Conservation (phyloP, 805 yeast genomes). For the Debaryomyces prosopidis region DNA sequence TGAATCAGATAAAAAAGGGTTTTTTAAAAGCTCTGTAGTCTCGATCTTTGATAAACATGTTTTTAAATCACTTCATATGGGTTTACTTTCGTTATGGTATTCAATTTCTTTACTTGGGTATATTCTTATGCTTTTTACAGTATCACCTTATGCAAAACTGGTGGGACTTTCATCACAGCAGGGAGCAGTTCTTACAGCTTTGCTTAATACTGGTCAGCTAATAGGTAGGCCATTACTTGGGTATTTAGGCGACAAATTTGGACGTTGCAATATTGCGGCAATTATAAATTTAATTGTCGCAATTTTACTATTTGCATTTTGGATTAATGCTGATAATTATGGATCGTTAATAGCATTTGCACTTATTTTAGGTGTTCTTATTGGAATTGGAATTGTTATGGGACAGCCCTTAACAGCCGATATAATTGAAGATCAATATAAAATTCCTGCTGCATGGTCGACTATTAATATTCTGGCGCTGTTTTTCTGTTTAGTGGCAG, state of each 20-base stretch:
- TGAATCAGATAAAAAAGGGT: conserved; percentile 19
- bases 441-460: conserved; percentile 42
- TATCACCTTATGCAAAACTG: conserved; percentile 39
- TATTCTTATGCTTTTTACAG: conserved; percentile 33
- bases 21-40: conserved; percentile 7
- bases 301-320: conserved; percentile 32
- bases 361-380: conserved; percentile 27
- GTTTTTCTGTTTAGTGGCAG: conserved; percentile 44
- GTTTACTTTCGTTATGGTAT: conserved; percentile 32
- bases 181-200: conserved; percentile 33
- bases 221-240: conserved; percentile 55
- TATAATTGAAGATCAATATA: conserved; percentile 17
- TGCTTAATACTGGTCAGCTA: conserved; percentile 43
- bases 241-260: conserved; percentile 44
- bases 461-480: conserved; percentile 33
- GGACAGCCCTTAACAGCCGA: conserved; percentile 27
- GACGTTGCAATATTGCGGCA: conserved; percentile 41
- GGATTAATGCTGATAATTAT: conserved; percentile 38
- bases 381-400: conserved; percentile 31
- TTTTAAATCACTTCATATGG: conserved; percentile 22
- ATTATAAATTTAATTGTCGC: conserved; percentile 20
- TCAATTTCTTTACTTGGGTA: conserved; percentile 39
- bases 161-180: conserved; percentile 42
- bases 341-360: conserved; percentile 31
- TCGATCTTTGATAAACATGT: conserved; percentile 34